Percentiles rank a stretch among this genome's conserved stretches.
Conservation (phyloP, 177 flowering plant genomes). For the Tripterygium wilfordii region DNA sequence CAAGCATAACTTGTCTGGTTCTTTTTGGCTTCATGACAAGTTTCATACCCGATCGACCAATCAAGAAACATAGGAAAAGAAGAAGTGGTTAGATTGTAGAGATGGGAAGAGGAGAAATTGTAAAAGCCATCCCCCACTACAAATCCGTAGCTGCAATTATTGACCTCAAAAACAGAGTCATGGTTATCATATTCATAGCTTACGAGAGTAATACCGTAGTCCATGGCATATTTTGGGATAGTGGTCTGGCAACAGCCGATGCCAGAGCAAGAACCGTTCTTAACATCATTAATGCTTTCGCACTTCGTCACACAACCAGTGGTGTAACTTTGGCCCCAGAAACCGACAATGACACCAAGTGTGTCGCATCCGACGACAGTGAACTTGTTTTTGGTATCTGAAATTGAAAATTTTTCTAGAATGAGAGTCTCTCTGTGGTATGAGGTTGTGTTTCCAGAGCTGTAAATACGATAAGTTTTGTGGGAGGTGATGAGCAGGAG, state of each 20-base stretch:
- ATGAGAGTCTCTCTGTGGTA: too few species aligned
- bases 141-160: conserved; percentile 19
- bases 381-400: conserved; percentile 14
- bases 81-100: not conserved
- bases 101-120: conserved; percentile 5
- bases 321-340: not conserved
- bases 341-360: not conserved
- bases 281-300: not conserved
- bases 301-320: conserved; percentile 14
- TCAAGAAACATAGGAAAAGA: conserved; percentile 6
- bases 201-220: not conserved
- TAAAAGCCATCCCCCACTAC: conserved; percentile 3
- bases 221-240: conserved; percentile 13
- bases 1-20: too few species aligned
- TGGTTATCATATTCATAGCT: not conserved
- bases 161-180: not conserved
- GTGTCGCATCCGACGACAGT: conserved; percentile 22
- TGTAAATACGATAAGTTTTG: conserved; percentile 2
- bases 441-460: fast-evolving
- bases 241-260: conserved; percentile 20
- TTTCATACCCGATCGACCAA: conserved; percentile 9
- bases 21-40: conserved; percentile 4
- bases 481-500: not conserved
- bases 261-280: conserved; percentile 12
- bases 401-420: not conserved